Percentiles rank a stretch among this genome's conserved stretches.
Evolutionary conservation across 768 basidiomycete species (phyloP).

Genomic region (Serpula lacrymans): DNA sequence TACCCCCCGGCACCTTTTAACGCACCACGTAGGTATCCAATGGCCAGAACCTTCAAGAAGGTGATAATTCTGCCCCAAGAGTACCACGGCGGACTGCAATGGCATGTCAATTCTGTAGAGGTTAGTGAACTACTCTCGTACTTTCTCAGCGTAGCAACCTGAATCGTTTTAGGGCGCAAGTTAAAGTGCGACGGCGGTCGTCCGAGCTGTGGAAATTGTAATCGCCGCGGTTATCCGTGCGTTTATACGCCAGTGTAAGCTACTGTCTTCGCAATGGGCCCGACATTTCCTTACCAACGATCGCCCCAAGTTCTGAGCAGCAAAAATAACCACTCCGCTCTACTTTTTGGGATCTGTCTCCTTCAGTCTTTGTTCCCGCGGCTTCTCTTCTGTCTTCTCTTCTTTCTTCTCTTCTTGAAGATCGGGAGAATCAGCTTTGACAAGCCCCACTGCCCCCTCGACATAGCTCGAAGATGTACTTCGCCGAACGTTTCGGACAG

Average conservation of each 20-base stretch:
- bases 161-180: conserved; percentile 49
- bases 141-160: conserved; percentile 1
- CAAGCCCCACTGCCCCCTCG: too few relatives aligned
- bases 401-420: conserved; percentile 11
- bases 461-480: too few relatives aligned
- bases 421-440: too few relatives aligned
- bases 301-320: conserved; percentile 20
- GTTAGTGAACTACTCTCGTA: conserved; percentile 31
- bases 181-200: conserved; percentile 68
- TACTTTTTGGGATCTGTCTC: conserved; percentile 4
- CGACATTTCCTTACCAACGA: conserved; percentile 13
- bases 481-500: too few relatives aligned
- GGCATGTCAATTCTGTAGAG: conserved; percentile 75
- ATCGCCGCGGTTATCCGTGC: conserved; percentile 56
- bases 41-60: conserved; percentile 12
- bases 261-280: background rate
- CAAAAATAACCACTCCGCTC: conserved; percentile 25
- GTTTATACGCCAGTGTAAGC: conserved; percentile 62
- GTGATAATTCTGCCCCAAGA: conserved; percentile 20
- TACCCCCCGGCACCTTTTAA: background rate
- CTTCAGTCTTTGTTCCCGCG: conserved; percentile 17
- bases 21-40: conserved; percentile 1
- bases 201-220: conserved; percentile 66
- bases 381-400: conserved; percentile 5
- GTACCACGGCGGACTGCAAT: conserved; percentile 53